phyloP scores from a whole-genome alignment of 192 early-diverging fungal genomes.

The Backusella parvicylindrica region DNA sequence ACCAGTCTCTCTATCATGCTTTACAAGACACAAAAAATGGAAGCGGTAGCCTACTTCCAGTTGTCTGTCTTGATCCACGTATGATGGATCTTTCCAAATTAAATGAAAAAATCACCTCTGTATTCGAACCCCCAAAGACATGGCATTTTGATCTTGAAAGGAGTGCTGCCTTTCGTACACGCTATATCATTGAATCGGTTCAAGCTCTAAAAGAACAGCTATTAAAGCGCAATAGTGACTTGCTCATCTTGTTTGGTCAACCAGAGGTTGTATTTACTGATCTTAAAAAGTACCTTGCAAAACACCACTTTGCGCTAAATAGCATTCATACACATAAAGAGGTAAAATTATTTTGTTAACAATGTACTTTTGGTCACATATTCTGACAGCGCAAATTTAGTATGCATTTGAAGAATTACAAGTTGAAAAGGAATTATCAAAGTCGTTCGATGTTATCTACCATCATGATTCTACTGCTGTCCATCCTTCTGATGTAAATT shows the following conservation, averaged over 20 bases:
- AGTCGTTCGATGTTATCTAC: neutral
- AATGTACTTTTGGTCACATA: too few species aligned
- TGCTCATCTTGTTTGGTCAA: conserved; percentile 13
- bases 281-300: neutral
- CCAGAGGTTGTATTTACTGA: conserved; percentile 10
- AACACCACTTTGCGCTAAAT: neutral
- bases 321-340: conserved; percentile 12
- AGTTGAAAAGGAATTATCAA: neutral
- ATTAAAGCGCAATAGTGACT: neutral
- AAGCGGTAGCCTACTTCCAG: neutral
- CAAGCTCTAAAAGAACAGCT: neutral
- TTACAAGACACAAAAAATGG: neutral
- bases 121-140: neutral
- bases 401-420: conserved; percentile 17
- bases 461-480: conserved; percentile 8
- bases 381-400: too few species aligned
- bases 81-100: conserved; percentile 5
- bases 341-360: neutral
- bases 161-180: neutral
- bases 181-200: conserved; percentile 8
- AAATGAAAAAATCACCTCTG: neutral
- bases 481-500: conserved; percentile 13
- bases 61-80: conserved; percentile 13
- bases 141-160: conserved; percentile 13
- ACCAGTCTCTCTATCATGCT: conserved; percentile 2